Evolutionary conservation across 441 rosid species (phyloP).

Genomic region (Raphanus hybrid): DNA sequence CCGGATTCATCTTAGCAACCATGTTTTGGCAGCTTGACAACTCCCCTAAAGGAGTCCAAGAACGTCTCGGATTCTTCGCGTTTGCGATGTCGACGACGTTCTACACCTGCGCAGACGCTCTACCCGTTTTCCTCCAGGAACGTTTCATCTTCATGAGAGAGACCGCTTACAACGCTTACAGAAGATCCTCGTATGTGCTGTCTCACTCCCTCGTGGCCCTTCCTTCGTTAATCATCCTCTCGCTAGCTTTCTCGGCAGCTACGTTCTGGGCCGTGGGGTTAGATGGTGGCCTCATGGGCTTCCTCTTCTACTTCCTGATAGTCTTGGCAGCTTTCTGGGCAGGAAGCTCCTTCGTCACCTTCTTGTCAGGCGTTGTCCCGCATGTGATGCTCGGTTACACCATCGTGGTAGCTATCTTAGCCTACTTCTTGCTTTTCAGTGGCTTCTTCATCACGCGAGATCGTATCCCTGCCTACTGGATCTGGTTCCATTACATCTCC

Average conservation of each 20-base stretch:
- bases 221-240: slow-evolving; percentile 58
- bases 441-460: slow-evolving; percentile 80
- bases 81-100: slow-evolving; percentile 88
- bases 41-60: slow-evolving; percentile 79
- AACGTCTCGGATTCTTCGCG: slow-evolving; percentile 73
- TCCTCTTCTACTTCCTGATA: slow-evolving; percentile 62
- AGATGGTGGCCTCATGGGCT: slow-evolving; percentile 68
- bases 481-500: slow-evolving; percentile 87
- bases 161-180: slow-evolving; percentile 75
- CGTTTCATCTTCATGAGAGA: slow-evolving; percentile 87
- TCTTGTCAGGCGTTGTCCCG: slow-evolving; percentile 78
- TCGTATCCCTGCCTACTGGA: slow-evolving; percentile 75
- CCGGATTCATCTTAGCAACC: slow-evolving; percentile 80
- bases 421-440: slow-evolving; percentile 80
- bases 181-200: slow-evolving; percentile 74
- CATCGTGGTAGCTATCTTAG: slow-evolving; percentile 72
- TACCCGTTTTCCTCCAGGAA: slow-evolving; percentile 80
- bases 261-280: slow-evolving; percentile 83
- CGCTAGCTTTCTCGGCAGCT: slow-evolving; percentile 58
- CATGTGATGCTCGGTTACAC: slow-evolving; percentile 85
- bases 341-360: slow-evolving; percentile 79
- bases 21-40: slow-evolving; percentile 74
- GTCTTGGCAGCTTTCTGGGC: slow-evolving; percentile 81
- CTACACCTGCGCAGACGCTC: slow-evolving; percentile 85
- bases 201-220: slow-evolving; percentile 58